Evolutionary conservation across 352 stramenopile species (phyloP).

Genomic region (Globisporangium splendens): DNA sequence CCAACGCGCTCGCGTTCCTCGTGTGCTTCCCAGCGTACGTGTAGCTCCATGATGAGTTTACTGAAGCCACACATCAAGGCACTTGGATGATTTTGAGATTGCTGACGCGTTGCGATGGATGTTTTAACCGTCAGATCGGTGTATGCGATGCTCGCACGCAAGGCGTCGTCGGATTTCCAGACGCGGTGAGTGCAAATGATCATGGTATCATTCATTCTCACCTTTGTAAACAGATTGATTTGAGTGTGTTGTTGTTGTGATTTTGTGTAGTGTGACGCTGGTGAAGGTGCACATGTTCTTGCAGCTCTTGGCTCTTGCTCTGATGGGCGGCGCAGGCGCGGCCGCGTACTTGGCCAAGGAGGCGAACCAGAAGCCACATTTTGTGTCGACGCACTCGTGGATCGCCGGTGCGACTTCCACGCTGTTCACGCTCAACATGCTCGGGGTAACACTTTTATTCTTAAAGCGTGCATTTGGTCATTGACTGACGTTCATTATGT

Average conservation of each 20-base stretch:
- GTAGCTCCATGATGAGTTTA: background rate
- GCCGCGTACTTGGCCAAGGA: slow-evolving; percentile 61
- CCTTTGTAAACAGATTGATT: no score
- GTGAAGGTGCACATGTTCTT: slow-evolving; percentile 49
- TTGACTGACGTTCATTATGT: background rate
- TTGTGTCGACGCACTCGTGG: slow-evolving; percentile 74
- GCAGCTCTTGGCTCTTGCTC: slow-evolving; percentile 44
- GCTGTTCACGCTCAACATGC: slow-evolving; percentile 51
- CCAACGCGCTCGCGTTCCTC: slow-evolving; percentile 59
- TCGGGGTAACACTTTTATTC: no score
- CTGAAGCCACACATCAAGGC: no score
- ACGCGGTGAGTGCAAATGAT: slow-evolving; percentile 31
- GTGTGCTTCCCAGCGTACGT: slow-evolving; percentile 52
- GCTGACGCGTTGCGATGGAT: background rate
- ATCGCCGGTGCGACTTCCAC: slow-evolving; percentile 37
- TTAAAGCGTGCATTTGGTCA: slow-evolving; percentile 2
- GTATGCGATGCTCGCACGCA: slow-evolving; percentile 60
- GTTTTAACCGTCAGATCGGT: slow-evolving; percentile 25
- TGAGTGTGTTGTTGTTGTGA: no score
- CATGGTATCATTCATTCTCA: no score
- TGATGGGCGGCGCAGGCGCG: slow-evolving; percentile 35
- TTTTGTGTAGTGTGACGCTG: slow-evolving; percentile 22
- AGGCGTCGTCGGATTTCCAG: slow-evolving; percentile 33
- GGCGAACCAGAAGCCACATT: slow-evolving; percentile 51
- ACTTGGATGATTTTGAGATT: no score